Conservation (phyloP, 495 filamentous ascomycete genomes). For the Trichoderma virens region DNA sequence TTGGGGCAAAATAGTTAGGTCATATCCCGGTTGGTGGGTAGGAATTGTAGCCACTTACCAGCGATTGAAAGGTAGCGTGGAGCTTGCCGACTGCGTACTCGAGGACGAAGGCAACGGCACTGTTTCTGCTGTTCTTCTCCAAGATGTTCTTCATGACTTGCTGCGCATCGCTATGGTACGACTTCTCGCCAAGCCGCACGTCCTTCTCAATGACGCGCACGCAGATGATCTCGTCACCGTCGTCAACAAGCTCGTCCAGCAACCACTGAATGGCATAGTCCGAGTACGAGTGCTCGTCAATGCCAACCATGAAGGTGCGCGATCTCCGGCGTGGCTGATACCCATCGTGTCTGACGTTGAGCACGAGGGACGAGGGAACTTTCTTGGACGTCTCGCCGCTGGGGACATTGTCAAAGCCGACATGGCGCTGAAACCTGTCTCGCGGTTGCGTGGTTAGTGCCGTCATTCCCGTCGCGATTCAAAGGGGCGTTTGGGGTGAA, state of each 20-base stretch:
- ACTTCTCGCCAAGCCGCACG: conserved; percentile 63
- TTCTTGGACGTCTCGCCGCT: conserved; percentile 56
- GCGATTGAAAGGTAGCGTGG: conserved; percentile 83
- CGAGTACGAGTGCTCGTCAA: conserved; percentile 92
- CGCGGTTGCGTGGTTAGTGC: conserved; percentile 26
- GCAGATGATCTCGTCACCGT: conserved; percentile 95
- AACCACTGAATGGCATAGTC: conserved; percentile 94
- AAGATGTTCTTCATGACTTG: conserved; percentile 71
- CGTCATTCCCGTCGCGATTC: conserved; percentile 33
- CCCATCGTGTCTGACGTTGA: conserved; percentile 83
- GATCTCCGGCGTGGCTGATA: conserved; percentile 79
- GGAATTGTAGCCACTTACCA: conserved; percentile 51
- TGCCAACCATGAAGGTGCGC: conserved; percentile 87
- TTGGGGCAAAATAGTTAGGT: background rate
- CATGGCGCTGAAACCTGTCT: conserved; percentile 53
- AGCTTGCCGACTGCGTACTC: conserved; percentile 91
- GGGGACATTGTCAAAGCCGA: conserved; percentile 92
- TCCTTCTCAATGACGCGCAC: conserved; percentile 85
- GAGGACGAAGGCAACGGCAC: conserved; percentile 78
- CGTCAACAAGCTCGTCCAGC: conserved; percentile 88
- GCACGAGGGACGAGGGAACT: conserved; percentile 65
- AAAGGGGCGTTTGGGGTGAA: background rate
- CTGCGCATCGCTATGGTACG: conserved; percentile 75
- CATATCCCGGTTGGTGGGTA: background rate
- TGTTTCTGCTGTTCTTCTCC: conserved; percentile 74